Conservation (phyloP, 2,329 filamentous ascomycete species). For the Colletotrichum scovillei region DNA sequence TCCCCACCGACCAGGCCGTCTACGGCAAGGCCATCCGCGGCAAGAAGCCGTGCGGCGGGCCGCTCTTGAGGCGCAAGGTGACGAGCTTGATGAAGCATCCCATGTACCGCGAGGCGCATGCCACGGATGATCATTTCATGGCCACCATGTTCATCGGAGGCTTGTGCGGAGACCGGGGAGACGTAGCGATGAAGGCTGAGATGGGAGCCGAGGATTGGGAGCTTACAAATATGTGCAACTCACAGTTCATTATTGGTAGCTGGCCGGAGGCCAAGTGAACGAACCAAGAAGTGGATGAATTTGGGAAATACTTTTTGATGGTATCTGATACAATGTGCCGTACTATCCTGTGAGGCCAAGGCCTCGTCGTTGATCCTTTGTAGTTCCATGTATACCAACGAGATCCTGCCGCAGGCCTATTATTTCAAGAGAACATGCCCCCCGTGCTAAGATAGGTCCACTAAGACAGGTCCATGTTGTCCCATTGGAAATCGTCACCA, state of each 20-base stretch:
- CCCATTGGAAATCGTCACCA: conserved; percentile 58
- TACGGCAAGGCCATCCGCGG: conserved; percentile 25
- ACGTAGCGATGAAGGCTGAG: conserved; percentile 52
- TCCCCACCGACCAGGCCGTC: conserved; percentile 48
- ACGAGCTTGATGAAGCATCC: conserved; percentile 77
- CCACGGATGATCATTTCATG: conserved; percentile 79
- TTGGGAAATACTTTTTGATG: conserved; percentile 9
- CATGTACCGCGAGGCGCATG: conserved; percentile 73
- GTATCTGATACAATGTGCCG: conserved; percentile 21
- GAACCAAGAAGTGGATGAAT: background rate
- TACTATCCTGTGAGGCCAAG: conserved; percentile 1
- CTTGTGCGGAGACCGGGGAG: conserved; percentile 59
- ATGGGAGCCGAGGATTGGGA: conserved; percentile 74
- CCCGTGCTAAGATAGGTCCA: conserved; percentile 43
- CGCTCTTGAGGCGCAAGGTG: conserved; percentile 63
- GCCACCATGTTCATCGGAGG: conserved; percentile 72
- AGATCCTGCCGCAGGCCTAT: background rate
- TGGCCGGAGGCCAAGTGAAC: conserved; percentile 39
- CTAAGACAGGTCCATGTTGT: conserved; percentile 47
- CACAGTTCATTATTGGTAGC: conserved; percentile 65
- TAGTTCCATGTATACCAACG: background rate
- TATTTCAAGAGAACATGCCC: background rate
- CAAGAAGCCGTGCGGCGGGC: conserved; percentile 53
- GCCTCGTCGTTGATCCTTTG: background rate
- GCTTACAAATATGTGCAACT: conserved; percentile 73